These are phyloP conservation scores for Trypanosoma conorhini DNA, from an alignment of 208 protist genomes.

Conservation along the genomic window DNA sequence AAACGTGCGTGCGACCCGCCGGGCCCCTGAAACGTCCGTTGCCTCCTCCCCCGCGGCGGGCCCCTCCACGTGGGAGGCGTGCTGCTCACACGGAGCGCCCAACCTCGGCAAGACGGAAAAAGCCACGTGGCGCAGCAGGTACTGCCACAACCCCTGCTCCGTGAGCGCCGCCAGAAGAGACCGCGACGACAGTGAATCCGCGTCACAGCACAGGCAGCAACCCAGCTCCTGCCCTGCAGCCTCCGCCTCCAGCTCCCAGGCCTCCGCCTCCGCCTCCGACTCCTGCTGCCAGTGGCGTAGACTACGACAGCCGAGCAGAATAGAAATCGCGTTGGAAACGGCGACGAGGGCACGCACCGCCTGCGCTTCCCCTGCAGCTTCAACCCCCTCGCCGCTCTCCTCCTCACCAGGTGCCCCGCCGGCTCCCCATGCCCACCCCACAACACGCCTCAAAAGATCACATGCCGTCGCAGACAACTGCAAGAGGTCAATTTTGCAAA, in stretches of 20 bases:
- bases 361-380: not conserved
- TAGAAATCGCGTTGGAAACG: conserved; percentile 5
- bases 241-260: not conserved
- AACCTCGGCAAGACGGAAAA: conserved; percentile 4
- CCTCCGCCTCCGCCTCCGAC: not conserved
- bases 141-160: conserved; percentile 19
- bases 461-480: conserved; percentile 6
- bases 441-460: conserved; percentile 12
- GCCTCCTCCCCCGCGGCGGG: not conserved
- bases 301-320: conserved; percentile 14
- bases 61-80: not conserved
- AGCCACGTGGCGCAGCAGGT: conserved; percentile 12
- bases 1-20: not conserved
- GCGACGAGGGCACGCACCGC: not conserved
- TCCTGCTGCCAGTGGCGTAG: conserved; percentile 14
- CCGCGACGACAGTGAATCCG: conserved; percentile 3
- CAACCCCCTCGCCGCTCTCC: not conserved
- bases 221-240: not conserved
- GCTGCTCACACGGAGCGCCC: not conserved
- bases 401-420: not conserved
- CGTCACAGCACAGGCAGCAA: conserved; percentile 10
- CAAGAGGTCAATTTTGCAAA: conserved; percentile 17
- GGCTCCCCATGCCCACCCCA: not conserved
- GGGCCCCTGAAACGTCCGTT: not conserved
- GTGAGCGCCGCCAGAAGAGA: conserved; percentile 17